Percentiles rank a stretch among this genome's conserved stretches.
Evolutionary conservation across 1,284 basidiomycete species (phyloP).

Genomic region (Pseudozyma sp.): DNA sequence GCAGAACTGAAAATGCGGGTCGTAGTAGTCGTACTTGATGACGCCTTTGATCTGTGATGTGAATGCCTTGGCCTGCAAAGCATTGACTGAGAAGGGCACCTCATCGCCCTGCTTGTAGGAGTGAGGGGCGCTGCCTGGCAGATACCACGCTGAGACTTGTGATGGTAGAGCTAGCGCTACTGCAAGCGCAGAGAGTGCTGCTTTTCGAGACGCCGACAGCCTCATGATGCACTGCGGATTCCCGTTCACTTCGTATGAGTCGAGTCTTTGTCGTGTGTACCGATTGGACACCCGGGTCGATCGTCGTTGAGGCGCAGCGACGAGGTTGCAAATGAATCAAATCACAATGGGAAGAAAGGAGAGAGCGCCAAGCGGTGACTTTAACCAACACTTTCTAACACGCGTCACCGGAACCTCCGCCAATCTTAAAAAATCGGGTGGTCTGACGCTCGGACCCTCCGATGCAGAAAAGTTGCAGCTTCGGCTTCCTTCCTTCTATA

Average conservation of each 20-base stretch:
- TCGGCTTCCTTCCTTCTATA: too few relatives aligned
- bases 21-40: slow-evolving; percentile 79
- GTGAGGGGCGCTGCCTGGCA: slow-evolving; percentile 69
- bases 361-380: neutral
- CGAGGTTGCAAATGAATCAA: too few relatives aligned
- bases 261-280: neutral
- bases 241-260: too few relatives aligned
- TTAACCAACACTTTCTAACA: too few relatives aligned
- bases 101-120: slow-evolving; percentile 66
- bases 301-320: too few relatives aligned
- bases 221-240: slow-evolving; percentile 13
- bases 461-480: neutral
- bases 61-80: slow-evolving; percentile 67
- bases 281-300: neutral
- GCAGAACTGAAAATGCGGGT: slow-evolving; percentile 87
- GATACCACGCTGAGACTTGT: slow-evolving; percentile 62
- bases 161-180: slow-evolving; percentile 22
- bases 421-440: neutral
- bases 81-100: slow-evolving; percentile 68
- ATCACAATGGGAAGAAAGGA: neutral
- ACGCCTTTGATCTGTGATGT: slow-evolving; percentile 62
- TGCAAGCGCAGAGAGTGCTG: slow-evolving; percentile 22
- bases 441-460: slow-evolving; percentile 8
- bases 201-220: slow-evolving; percentile 14
- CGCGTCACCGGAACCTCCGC: too few relatives aligned